Evolutionary conservation across 2,329 filamentous ascomycete species (phyloP).

Genomic region (Cercospora sesami): DNA sequence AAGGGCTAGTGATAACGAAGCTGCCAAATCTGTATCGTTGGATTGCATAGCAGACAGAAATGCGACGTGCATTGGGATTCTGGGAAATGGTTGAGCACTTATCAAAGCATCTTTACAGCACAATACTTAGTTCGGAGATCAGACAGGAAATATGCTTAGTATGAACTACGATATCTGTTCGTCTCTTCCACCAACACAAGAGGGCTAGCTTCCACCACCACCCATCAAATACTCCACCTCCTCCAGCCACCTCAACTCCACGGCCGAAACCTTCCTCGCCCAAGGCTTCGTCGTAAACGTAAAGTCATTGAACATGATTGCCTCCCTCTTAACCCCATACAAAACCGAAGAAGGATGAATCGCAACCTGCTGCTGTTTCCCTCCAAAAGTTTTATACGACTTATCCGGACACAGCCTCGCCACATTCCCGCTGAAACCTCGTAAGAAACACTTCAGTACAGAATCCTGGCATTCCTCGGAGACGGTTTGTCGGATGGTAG

Average conservation of each 20-base stretch:
- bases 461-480: constrained; percentile 49
- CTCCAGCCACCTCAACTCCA: constrained; percentile 63
- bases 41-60: neutral
- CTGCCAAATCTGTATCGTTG: neutral
- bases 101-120: neutral
- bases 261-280: constrained; percentile 61
- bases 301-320: constrained; percentile 65
- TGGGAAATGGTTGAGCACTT: neutral
- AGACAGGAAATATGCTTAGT: neutral
- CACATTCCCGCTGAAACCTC: constrained; percentile 61
- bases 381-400: constrained; percentile 54
- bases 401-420: constrained; percentile 49
- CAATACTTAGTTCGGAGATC: neutral
- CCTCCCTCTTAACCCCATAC: constrained; percentile 59
- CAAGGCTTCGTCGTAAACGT: constrained; percentile 66
- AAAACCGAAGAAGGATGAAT: constrained; percentile 64
- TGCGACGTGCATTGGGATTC: neutral
- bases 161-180: neutral
- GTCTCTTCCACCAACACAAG: too few relatives aligned
- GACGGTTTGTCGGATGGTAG: constrained; percentile 13
- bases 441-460: constrained; percentile 59
- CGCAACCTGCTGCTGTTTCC: constrained; percentile 59
- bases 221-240: constrained; percentile 42
- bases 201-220: neutral
- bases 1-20: neutral